phyloP scores from a whole-genome alignment of 192 early-diverging fungal species.

The Coemansia sp. region DNA sequence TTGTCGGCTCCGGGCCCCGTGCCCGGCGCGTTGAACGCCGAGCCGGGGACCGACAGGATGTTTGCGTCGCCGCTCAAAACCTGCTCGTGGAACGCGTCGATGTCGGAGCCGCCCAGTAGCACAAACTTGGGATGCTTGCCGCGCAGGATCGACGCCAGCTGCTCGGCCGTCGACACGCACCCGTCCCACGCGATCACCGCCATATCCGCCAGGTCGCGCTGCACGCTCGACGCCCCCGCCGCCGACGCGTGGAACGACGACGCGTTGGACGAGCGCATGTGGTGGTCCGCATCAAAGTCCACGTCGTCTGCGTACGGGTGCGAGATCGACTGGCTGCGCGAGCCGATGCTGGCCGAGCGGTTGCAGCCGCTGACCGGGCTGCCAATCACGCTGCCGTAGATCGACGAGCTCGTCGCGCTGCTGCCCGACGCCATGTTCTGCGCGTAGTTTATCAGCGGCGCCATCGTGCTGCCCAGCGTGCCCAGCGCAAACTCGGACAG shows the following conservation, averaged over 20 bases:
- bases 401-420: slow-evolving; percentile 36
- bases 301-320: neutral
- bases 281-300: neutral
- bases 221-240: slow-evolving; percentile 10
- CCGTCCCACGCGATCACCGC: slow-evolving; percentile 48
- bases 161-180: slow-evolving; percentile 51
- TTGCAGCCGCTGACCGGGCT: slow-evolving; percentile 21
- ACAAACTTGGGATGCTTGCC: slow-evolving; percentile 53
- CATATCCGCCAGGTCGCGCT: slow-evolving; percentile 47
- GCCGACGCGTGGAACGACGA: neutral
- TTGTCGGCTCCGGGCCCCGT: slow-evolving; percentile 51
- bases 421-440: slow-evolving; percentile 29
- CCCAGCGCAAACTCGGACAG: slow-evolving; percentile 52
- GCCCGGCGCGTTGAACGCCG: slow-evolving; percentile 48
- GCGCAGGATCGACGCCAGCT: slow-evolving; percentile 48
- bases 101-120: slow-evolving; percentile 30
- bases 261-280: neutral
- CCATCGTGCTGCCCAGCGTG: slow-evolving; percentile 37
- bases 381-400: slow-evolving; percentile 46
- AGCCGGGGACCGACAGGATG: slow-evolving; percentile 44
- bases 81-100: slow-evolving; percentile 41
- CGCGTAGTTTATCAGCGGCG: slow-evolving; percentile 43
- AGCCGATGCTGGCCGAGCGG: slow-evolving; percentile 16
- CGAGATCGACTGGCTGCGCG: slow-evolving; percentile 22
- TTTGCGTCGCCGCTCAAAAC: slow-evolving; percentile 42